Evolutionary conservation across 202 grass and related monocot genomes (phyloP).

Genomic region (Setaria italica): DNA sequence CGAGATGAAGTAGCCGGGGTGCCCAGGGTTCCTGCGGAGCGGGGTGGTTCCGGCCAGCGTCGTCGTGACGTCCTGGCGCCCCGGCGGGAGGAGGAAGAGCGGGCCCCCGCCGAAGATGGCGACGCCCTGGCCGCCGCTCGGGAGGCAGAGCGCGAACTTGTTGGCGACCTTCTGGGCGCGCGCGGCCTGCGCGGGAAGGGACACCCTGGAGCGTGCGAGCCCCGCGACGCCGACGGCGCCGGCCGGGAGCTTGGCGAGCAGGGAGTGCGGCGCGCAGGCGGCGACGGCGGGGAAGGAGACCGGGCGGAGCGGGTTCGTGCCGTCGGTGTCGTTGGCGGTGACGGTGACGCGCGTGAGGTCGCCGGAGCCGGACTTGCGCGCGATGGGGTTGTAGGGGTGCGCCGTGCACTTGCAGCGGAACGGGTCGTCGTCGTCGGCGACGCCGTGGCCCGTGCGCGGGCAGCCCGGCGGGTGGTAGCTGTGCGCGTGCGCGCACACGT

Average conservation of each 20-base stretch:
- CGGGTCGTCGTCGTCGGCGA: conserved; percentile 5
- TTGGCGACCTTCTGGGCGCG: conserved; percentile 24
- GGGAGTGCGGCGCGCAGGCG: conserved; percentile 41
- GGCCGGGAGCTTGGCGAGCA: conserved; percentile 25
- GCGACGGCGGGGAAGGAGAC: conserved; percentile 20
- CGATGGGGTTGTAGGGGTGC: conserved; percentile 47
- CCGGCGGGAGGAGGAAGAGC: conserved; percentile 44
- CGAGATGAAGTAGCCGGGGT: conserved; percentile 55
- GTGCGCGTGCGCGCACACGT: conserved; percentile 43
- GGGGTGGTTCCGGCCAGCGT: conserved; percentile 32
- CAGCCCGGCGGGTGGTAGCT: conserved; percentile 30
- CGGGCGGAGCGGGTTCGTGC: conserved; percentile 47
- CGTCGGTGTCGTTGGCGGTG: conserved; percentile 57
- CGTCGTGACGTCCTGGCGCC: conserved; percentile 16
- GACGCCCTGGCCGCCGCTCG: conserved; percentile 38
- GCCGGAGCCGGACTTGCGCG: not conserved
- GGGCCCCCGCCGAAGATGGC: conserved; percentile 57
- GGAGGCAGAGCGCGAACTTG: conserved; percentile 69
- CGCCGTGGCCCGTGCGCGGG: conserved; percentile 20
- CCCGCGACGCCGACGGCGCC: conserved; percentile 52
- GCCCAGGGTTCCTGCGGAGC: conserved; percentile 2
- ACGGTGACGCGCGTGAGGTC: conserved; percentile 26
- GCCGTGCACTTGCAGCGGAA: conserved; percentile 57
- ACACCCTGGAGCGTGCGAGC: conserved; percentile 30
- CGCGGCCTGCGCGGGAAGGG: conserved; percentile 52